A percentile compares a stretch with the other conserved stretches of the same genome.
These are phyloP conservation scores for Amylocarpus encephaloides DNA, from an alignment of 2,329 filamentous ascomycete genomes.

Conservation along the genomic window DNA sequence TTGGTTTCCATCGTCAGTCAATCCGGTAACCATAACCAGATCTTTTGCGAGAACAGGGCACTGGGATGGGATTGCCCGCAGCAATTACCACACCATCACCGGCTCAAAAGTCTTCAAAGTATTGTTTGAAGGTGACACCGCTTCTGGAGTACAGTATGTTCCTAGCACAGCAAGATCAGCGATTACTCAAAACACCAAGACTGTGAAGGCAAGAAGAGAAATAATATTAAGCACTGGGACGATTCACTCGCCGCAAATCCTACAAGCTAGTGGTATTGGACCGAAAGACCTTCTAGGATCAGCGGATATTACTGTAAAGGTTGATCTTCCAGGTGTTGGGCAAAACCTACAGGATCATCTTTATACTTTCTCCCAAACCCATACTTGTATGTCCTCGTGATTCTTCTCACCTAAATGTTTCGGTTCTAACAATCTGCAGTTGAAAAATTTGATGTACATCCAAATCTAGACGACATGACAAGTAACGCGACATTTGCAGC, in stretches of 20 bases:
- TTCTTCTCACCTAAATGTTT: background rate
- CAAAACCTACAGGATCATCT: constrained; percentile 29
- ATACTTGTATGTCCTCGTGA: background rate
- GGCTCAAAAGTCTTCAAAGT: background rate
- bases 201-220: constrained; percentile 21
- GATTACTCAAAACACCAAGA: background rate
- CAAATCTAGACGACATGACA: background rate
- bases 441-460: background rate
- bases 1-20: background rate
- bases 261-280: constrained; percentile 23
- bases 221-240: constrained; percentile 34
- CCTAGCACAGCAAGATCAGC: background rate
- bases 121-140: background rate
- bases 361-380: background rate
- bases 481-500: background rate
- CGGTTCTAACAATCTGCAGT: background rate
- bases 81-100: constrained; percentile 1
- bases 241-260: constrained; percentile 22
- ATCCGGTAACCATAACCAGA: constrained; percentile 1
- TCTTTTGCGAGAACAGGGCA: background rate
- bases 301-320: constrained; percentile 26
- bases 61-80: background rate
- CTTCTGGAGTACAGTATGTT: background rate
- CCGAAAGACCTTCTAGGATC: constrained; percentile 26
- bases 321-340: constrained; percentile 37